These are phyloP conservation scores for Suillus bovinus DNA, from an alignment of 768 basidiomycete species.

Conservation along the genomic window DNA sequence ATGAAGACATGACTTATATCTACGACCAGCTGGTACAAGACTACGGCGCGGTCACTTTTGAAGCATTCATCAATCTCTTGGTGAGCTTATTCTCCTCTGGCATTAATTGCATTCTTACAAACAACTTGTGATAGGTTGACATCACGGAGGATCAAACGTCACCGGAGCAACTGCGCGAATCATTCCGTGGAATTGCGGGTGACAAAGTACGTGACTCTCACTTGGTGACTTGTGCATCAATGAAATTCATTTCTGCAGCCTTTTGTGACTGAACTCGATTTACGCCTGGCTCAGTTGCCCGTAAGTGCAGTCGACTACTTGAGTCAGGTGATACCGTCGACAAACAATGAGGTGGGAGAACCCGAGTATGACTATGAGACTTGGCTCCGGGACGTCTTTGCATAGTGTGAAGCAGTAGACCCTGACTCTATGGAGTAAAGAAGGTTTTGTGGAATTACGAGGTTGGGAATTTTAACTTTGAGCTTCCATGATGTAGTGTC, in stretches of 20 bases:
- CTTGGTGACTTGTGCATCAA: neutral
- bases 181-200: slow-evolving; percentile 88
- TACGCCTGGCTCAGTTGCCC: slow-evolving; percentile 82
- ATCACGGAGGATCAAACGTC: slow-evolving; percentile 96
- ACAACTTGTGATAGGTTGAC: slow-evolving; percentile 62
- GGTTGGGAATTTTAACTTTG: too few relatives aligned
- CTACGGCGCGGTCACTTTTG: slow-evolving; percentile 88
- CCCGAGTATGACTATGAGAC: slow-evolving; percentile 78
- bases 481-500: neutral
- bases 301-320: slow-evolving; percentile 77
- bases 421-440: too few relatives aligned
- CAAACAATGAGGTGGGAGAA: slow-evolving; percentile 54
- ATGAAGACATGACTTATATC: slow-evolving; percentile 85
- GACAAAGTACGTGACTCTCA: slow-evolving; percentile 65
- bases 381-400: slow-evolving; percentile 82
- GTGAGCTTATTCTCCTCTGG: slow-evolving; percentile 41
- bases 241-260: slow-evolving; percentile 49
- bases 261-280: slow-evolving; percentile 91
- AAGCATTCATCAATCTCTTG: slow-evolving; percentile 92
- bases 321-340: slow-evolving; percentile 74
- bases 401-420: slow-evolving; percentile 32
- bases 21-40: slow-evolving; percentile 77
- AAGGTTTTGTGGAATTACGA: too few relatives aligned
- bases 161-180: slow-evolving; percentile 86
- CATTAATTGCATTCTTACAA: slow-evolving; percentile 3